These are phyloP conservation scores for barrel medic (Medicago truncatula) DNA, from an alignment of 306 rosid genomes.

Conservation along the genomic window DNA sequence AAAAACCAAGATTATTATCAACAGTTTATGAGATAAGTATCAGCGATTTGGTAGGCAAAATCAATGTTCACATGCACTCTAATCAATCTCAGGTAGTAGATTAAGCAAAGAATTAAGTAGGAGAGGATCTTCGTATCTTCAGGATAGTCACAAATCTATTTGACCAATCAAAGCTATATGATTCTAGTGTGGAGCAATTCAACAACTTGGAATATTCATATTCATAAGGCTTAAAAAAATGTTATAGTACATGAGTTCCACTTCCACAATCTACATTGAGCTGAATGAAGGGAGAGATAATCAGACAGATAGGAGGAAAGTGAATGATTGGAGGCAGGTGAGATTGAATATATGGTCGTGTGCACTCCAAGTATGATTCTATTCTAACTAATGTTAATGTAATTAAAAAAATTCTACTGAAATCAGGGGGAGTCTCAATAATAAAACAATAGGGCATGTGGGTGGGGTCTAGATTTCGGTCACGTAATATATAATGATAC, in stretches of 20 bases:
- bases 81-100: constrained; percentile 11
- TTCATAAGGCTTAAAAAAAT: not conserved
- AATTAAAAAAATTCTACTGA: constrained; percentile 25
- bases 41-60: constrained; percentile 50
- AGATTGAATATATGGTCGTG: constrained; percentile 28
- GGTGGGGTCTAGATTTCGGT: constrained; percentile 59
- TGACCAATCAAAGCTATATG: constrained; percentile 22
- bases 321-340: not conserved
- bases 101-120: constrained; percentile 35
- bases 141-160: constrained; percentile 45
- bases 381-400: constrained; percentile 26
- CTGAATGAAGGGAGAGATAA: constrained; percentile 18
- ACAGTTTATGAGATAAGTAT: constrained; percentile 35
- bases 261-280: not conserved
- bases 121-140: constrained; percentile 52
- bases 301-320: not conserved
- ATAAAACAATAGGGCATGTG: constrained; percentile 54
- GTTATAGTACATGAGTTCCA: not conserved
- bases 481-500: not conserved
- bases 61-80: constrained; percentile 62
- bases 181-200: constrained; percentile 24
- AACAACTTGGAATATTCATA: constrained; percentile 39
- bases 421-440: constrained; percentile 37
- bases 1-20: constrained; percentile 25
- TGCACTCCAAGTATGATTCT: constrained; percentile 40